These are phyloP conservation scores for Mortierella claussenii DNA, from an alignment of 192 early-diverging fungal genomes.

Conservation along the genomic window DNA sequence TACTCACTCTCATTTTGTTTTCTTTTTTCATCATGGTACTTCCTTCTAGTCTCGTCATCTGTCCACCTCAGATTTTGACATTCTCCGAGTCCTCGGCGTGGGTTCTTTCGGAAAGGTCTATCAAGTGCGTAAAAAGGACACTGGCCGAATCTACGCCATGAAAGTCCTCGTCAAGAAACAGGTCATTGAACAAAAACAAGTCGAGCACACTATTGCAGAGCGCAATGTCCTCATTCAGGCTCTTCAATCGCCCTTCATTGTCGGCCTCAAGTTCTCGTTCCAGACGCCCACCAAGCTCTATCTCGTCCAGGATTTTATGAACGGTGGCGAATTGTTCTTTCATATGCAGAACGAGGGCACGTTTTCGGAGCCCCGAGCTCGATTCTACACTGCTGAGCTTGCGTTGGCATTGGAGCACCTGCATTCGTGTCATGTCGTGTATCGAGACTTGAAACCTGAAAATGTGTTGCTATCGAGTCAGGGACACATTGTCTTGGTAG, in stretches of 20 bases:
- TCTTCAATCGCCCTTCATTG: slow-evolving; percentile 75
- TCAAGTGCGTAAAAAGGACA: slow-evolving; percentile 83
- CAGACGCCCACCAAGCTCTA: slow-evolving; percentile 82
- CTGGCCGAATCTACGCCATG: slow-evolving; percentile 84
- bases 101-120: slow-evolving; percentile 87
- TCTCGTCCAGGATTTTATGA: slow-evolving; percentile 83
- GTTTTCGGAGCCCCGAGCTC: slow-evolving; percentile 70
- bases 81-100: slow-evolving; percentile 79
- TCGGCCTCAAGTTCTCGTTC: slow-evolving; percentile 81
- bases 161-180: slow-evolving; percentile 82
- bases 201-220: slow-evolving; percentile 81
- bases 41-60: slow-evolving; percentile 56
- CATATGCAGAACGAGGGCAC: slow-evolving; percentile 75
- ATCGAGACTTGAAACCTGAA: slow-evolving; percentile 79
- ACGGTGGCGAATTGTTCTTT: slow-evolving; percentile 83
- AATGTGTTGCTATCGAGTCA: slow-evolving; percentile 72
- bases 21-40: neutral
- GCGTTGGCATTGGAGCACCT: slow-evolving; percentile 75
- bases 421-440: slow-evolving; percentile 74
- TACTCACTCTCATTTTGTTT: neutral
- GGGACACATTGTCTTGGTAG: slow-evolving; percentile 78
- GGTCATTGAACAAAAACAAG: slow-evolving; percentile 77
- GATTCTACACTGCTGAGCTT: slow-evolving; percentile 77
- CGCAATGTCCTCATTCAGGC: slow-evolving; percentile 79
- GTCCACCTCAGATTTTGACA: slow-evolving; percentile 66